Conservation (phyloP, 1,284 basidiomycete genomes). For the Ceratobasidium sp. region DNA sequence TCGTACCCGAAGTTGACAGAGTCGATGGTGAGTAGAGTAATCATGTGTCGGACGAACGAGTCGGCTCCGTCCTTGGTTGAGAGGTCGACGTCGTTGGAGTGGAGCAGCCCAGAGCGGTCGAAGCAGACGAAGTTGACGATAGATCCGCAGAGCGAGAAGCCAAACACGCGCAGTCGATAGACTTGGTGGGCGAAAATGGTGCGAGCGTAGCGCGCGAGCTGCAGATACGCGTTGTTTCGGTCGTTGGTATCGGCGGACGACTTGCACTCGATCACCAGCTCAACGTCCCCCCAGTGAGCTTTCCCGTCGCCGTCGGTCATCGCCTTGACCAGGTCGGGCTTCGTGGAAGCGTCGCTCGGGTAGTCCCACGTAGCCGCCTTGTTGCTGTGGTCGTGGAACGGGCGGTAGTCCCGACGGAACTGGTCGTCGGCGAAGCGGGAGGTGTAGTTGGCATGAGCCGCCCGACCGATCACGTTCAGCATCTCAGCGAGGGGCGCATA, state of each 20-base stretch:
- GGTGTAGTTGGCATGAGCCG: not conserved
- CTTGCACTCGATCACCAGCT: conserved; percentile 39
- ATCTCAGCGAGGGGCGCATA: not conserved
- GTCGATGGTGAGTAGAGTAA: not conserved
- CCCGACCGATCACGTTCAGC: conserved; percentile 10
- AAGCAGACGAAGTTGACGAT: conserved; percentile 15
- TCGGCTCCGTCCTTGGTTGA: not conserved
- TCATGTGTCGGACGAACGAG: not conserved
- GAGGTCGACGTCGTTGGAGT: conserved; percentile 9
- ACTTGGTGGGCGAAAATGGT: conserved; percentile 27
- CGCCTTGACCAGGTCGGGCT: conserved; percentile 20
- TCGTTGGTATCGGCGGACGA: not conserved
- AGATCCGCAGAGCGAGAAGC: conserved; percentile 12
- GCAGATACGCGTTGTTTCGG: conserved; percentile 16
- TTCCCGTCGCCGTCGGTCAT: not conserved
- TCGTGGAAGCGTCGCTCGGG: not conserved
- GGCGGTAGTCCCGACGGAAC: not conserved
- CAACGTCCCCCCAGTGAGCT: conserved; percentile 33
- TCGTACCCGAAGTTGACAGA: conserved; percentile 7
- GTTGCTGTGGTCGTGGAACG: not conserved
- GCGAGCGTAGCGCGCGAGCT: conserved; percentile 35
- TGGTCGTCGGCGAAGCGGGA: not conserved
- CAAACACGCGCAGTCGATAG: conserved; percentile 11
- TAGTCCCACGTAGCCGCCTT: not conserved
- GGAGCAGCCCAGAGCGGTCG: conserved; percentile 15